Conservation (phyloP, 2,329 filamentous ascomycete genomes). For the Penicillium sclerotiorum region DNA sequence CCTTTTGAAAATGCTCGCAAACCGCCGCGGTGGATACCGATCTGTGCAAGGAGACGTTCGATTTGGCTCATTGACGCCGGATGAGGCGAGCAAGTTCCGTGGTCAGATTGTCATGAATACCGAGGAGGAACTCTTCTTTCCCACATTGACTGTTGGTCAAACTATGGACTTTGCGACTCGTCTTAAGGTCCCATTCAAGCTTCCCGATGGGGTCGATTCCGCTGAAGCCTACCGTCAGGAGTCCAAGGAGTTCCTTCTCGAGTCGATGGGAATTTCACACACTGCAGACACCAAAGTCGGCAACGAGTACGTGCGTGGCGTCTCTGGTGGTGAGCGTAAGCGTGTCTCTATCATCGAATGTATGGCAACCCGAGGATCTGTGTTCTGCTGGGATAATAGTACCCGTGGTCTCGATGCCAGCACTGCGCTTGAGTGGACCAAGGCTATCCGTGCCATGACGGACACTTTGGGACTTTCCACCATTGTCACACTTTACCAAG, state of each 20-base stretch:
- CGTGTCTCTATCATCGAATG: slow-evolving; percentile 67
- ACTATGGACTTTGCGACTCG: slow-evolving; percentile 62
- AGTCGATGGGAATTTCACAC: slow-evolving; percentile 61
- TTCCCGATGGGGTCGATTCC: slow-evolving; percentile 65
- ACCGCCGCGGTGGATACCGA: slow-evolving; percentile 62
- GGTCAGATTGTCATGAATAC: slow-evolving; percentile 61
- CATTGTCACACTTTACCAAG: slow-evolving; percentile 69
- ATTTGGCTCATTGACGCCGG: slow-evolving; percentile 52
- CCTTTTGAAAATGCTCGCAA: slow-evolving; percentile 68
- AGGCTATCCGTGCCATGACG: slow-evolving; percentile 65
- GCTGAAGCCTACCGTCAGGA: slow-evolving; percentile 45
- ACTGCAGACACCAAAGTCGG: slow-evolving; percentile 68
- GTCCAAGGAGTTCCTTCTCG: slow-evolving; percentile 38
- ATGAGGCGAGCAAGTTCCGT: slow-evolving; percentile 51
- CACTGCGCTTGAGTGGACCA: slow-evolving; percentile 64
- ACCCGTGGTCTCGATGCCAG: slow-evolving; percentile 68
- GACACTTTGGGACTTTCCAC: slow-evolving; percentile 63
- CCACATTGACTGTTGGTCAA: slow-evolving; percentile 52
- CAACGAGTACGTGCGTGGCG: slow-evolving; percentile 64
- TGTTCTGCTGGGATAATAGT: slow-evolving; percentile 70
- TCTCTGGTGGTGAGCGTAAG: slow-evolving; percentile 75
- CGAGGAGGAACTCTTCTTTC: slow-evolving; percentile 56
- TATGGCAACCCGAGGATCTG: slow-evolving; percentile 58
- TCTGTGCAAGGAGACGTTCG: slow-evolving; percentile 60
- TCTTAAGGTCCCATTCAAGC: slow-evolving; percentile 70